Percentiles rank a stretch among this genome's conserved stretches.
phyloP scores from a whole-genome alignment of 2,329 filamentous ascomycete species.

The Rutstroemia sp. region DNA sequence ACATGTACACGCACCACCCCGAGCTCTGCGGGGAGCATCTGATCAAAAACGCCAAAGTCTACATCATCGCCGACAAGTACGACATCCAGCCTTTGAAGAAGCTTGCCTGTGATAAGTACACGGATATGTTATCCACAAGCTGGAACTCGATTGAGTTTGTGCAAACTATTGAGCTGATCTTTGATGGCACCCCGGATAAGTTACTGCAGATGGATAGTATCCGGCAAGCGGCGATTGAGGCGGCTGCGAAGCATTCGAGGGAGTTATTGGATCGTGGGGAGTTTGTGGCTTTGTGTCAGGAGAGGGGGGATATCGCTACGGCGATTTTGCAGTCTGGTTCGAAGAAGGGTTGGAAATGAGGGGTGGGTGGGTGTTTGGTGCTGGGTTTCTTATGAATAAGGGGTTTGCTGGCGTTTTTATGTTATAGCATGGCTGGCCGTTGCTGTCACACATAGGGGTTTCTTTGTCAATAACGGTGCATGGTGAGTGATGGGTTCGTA shows the following conservation, averaged over 20 bases:
- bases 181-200: constrained; percentile 10
- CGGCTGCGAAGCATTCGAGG: background rate
- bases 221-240: background rate
- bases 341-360: background rate
- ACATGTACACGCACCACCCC: background rate
- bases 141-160: constrained; percentile 9
- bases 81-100: constrained; percentile 12
- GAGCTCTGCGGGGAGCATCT: background rate
- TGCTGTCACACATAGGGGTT: too few species aligned
- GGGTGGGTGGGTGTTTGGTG: background rate
- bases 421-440: too few species aligned
- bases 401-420: too few species aligned
- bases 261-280: constrained; percentile 6
- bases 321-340: constrained; percentile 1
- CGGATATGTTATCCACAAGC: background rate
- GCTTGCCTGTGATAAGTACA: constrained; percentile 9
- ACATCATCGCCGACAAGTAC: constrained; percentile 13
- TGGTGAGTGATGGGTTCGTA: too few species aligned
- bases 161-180: constrained; percentile 10
- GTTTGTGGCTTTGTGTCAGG: constrained; percentile 9
- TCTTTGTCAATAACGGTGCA: too few species aligned
- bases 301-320: constrained; percentile 9
- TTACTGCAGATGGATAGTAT: background rate
- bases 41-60: constrained; percentile 11
- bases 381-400: too few species aligned